phyloP scores from a whole-genome alignment of 2,329 filamentous ascomycete genomes.

The Trichophyton benhamiae region DNA sequence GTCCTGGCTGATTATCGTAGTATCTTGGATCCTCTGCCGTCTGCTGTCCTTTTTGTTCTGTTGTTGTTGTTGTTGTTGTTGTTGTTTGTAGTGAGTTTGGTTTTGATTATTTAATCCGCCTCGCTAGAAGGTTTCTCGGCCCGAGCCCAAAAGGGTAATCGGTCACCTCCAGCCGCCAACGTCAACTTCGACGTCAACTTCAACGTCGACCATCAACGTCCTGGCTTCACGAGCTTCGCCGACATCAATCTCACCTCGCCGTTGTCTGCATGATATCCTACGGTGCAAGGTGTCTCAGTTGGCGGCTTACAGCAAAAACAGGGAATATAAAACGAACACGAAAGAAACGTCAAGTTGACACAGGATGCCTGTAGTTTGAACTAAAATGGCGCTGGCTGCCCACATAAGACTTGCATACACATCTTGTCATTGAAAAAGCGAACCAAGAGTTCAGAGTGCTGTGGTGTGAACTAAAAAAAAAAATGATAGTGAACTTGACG shows the following conservation, averaged over 20 bases:
- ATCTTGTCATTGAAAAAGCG: background rate
- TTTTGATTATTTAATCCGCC: background rate
- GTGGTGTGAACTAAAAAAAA: background rate
- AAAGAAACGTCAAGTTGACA: background rate
- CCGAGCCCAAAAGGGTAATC: background rate
- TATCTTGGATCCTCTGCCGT: background rate
- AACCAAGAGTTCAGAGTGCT: background rate
- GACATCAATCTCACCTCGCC: background rate
- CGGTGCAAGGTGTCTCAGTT: background rate
- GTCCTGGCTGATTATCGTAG: background rate
- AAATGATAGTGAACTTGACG: background rate
- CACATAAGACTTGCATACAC: background rate
- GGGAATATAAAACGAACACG: background rate
- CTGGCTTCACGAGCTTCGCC: background rate
- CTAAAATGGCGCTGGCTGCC: background rate
- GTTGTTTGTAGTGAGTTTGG: background rate
- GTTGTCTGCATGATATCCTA: background rate
- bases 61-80: background rate
- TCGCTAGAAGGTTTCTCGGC: background rate
- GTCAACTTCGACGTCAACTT: background rate
- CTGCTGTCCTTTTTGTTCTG: background rate
- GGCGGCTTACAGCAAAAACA: background rate
- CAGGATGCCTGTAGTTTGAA: background rate
- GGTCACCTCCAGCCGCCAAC: background rate
- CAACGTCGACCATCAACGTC: background rate